Base-by-base conservation (phyloP, 192 early-diverging fungal species). In the Entomortierella lignicola region DNA sequence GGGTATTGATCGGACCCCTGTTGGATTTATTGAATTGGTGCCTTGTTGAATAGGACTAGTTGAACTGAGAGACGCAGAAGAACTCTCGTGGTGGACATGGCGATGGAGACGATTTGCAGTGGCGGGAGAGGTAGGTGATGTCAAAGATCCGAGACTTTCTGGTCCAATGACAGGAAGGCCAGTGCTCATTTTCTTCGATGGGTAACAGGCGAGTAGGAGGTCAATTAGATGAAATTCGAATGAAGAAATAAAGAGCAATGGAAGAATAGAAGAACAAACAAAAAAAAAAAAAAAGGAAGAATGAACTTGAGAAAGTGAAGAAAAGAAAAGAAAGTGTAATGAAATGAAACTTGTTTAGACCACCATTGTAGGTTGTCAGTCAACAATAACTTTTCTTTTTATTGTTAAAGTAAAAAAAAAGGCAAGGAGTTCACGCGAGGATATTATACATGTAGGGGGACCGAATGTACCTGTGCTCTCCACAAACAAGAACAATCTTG, bases 1-100 rank as follows among this genome's bases (percentile, higher is more conserved):
- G 13, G 61, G 74, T 23, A 77, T 60, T 31, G 74, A 77, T 29
- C 21, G 5, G 17, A 68, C 27, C n/a, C 60, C 72, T 51, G 66
- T 57, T 2, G 13, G 12, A 18, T 47, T 66, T 51, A 15, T 58
- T 21, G 25, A 47, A 26, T 30, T 64, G 61, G 3, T 13, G 44
- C 52, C 21, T 18, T 57, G 61, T 42, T 57, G 62, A 21, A 26
- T 52, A n/a, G n/a, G n/a, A n/a, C n/a, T n/a, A n/a, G n/a, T n/a
- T n/a, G n/a, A n/a, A n/a, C n/a, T n/a, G n/a, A 20, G 54, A 15
- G 41, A 2, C 47, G 48, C 12, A 6, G 44, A 48, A 34, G 52
- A 43, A 5, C 11, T 47, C n/a, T 34, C 26, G 32, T 59, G 55
- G 55, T 32, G 41, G 30, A 41, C 41, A n/a, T 34, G 27, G 21